A percentile compares a stretch with the other conserved stretches of the same genome.
Evolutionary conservation across 257 asterid species (phyloP).

Genomic region (Gentiana macrophylla): DNA sequence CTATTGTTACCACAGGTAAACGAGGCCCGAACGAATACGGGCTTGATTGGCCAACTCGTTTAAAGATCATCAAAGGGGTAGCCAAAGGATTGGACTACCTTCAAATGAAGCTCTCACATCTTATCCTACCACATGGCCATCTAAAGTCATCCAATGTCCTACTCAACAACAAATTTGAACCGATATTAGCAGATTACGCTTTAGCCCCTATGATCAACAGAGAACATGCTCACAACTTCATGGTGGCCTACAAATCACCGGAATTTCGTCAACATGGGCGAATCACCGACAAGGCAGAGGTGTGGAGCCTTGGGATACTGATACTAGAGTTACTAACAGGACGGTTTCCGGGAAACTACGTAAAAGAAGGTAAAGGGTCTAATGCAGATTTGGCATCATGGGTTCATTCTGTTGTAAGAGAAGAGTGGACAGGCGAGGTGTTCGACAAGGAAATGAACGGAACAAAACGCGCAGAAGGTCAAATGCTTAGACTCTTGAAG

Average conservation of each 20-base stretch:
- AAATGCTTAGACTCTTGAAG: constrained; percentile 53
- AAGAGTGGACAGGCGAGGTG: constrained; percentile 68
- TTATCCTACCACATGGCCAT: constrained; percentile 57
- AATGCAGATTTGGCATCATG: constrained; percentile 48
- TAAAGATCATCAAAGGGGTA: constrained; percentile 54
- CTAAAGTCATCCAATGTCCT: constrained; percentile 69
- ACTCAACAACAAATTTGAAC: constrained; percentile 20
- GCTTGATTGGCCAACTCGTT: constrained; percentile 45
- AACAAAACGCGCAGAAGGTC: constrained; percentile 25
- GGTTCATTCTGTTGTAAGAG: constrained; percentile 60
- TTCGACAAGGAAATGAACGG: constrained; percentile 47
- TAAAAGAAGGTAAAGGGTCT: constrained; percentile 37
- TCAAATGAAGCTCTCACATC: constrained; percentile 25
- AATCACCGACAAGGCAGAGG: constrained; percentile 37
- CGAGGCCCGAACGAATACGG: constrained; percentile 21
- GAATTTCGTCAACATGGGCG: constrained; percentile 30
- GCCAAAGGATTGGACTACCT: constrained; percentile 43
- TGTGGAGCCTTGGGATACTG: constrained; percentile 65
- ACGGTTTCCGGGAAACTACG: constrained; percentile 42
- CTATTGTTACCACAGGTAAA: constrained; percentile 23
- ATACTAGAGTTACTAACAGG: constrained; percentile 63
- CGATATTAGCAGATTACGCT: constrained; percentile 44
- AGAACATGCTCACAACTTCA: constrained; percentile 47
- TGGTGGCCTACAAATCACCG: constrained; percentile 62
- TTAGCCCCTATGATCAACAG: constrained; percentile 36